phyloP scores from a whole-genome alignment of 2,329 filamentous ascomycete genomes.

The Triangularia verruculosa region DNA sequence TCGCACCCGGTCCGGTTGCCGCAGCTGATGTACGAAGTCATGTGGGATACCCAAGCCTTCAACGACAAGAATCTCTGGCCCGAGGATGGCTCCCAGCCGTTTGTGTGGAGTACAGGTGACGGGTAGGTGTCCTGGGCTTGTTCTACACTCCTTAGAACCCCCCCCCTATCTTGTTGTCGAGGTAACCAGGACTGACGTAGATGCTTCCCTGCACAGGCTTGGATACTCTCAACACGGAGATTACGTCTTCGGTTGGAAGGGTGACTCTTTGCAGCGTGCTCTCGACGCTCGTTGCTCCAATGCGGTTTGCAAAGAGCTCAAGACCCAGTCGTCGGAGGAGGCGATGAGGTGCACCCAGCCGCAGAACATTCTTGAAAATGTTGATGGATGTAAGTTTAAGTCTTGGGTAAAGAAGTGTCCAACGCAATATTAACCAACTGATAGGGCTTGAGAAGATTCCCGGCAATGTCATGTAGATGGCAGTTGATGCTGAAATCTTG shows the following conservation, averaged over 20 bases:
- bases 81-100: constrained; percentile 34
- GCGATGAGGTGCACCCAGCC: constrained; percentile 24
- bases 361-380: constrained; percentile 21
- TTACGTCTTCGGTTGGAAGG: constrained; percentile 34
- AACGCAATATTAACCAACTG: too few species aligned
- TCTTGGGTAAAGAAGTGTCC: too few species aligned
- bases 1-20: constrained; percentile 32
- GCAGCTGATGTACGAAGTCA: constrained; percentile 42
- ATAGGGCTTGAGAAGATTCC: constrained; percentile 20
- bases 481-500: too few species aligned
- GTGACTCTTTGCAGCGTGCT: constrained; percentile 30
- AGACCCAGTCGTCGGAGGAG: constrained; percentile 24
- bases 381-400: constrained; percentile 26
- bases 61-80: constrained; percentile 35
- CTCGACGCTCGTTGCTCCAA: constrained; percentile 28
- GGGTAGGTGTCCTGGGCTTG: not conserved
- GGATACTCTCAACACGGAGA: constrained; percentile 33
- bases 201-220: constrained; percentile 4
- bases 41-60: constrained; percentile 41
- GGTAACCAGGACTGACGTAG: not conserved
- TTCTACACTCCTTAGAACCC: not conserved
- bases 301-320: constrained; percentile 25
- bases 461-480: constrained; percentile 3
- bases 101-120: constrained; percentile 29
- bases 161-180: not conserved